Base-by-base conservation (phyloP, 257 asterid species). In the Leonotis leonurus region DNA sequence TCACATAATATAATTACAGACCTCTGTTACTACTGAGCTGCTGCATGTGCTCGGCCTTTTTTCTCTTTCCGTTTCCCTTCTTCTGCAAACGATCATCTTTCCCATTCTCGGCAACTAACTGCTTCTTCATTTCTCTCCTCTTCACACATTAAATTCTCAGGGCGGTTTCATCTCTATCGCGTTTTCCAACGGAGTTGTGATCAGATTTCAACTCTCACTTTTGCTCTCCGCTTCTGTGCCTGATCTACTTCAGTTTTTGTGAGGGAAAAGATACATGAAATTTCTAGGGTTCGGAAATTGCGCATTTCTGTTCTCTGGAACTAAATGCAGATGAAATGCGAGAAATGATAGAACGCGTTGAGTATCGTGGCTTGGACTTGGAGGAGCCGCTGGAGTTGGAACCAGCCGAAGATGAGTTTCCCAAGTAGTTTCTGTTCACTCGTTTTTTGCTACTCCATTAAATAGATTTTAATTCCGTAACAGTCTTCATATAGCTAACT, bases 251-350 rank as follows among this genome's bases (percentile, higher is more conserved):
- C 60, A 20, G 46, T 22, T 62, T 57, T 51, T 10, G 25, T 16
- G 54, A 24, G 8, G 35, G 7, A 43, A 6, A 6, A 16, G 7
- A 14, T 62, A 14, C 3, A 39, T 20, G 58, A 36, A 2, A 13
- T 39, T 32, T 39, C 74, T 73, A 70, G 72, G 72, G 77, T 51
- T 73, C 61, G 22, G 48, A 22, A 16, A 58, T 10, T 12, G 62
- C 22, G 20, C 35, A 29, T 49, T 54, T 40, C 9, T 22, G 60
- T 57, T 57, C 44, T 17, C 62, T 50, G 41, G 17, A 27, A 14
- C 68, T 33, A 21, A 25, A 54, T 20, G 66, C 29, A 55, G 67
- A 70, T 76, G 75, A 58, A 20, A 10, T 24, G 10, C 37, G 61
- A 45, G 48, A 24, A 11, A 74, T 74, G 80, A 67, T 56, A 22